Base-by-base conservation (phyloP, 1,284 basidiomycete species). In the Cryptococcus depauperatus region DNA sequence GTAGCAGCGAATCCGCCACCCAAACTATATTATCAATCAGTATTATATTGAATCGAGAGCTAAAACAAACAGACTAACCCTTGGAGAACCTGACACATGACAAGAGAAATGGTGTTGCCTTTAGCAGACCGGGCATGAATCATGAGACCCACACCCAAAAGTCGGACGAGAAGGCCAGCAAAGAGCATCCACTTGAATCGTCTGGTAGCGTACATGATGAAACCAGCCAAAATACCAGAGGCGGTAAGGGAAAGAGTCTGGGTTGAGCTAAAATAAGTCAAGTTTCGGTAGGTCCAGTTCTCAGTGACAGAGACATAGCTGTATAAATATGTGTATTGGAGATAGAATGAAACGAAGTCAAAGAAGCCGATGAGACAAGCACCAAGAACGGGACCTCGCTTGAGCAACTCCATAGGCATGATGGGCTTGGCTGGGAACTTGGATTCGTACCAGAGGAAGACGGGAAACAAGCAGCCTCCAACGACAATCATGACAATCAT, bases 121-220 rank as follows among this genome's bases (percentile, higher is more conserved):
- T 77, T 70, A 6, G 79, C 78, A 40, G 78, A 80, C 38, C 79
- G 79, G 21, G 81, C 83, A 68, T 79, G 79, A 54, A 85, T 77
- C 83, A 85, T 85, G 32, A 84, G 68, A 14, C 77, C 77, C 19
- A 81, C 79, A 19, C 85, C 85, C 26, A 78, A 56, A 19, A 87
- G 69, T 48, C 85, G 81, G 50, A 88, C 76, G 50, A 75, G 58
- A 18, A 88, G 77, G 43, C 85, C 85, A 38, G 61, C 55, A 48
- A 85, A 71, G 35, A 88, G 74, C 35, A 85, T 68, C 58, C 73
- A 74, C 77, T 76, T 76, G 71, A 73, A 75, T 7, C 73, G 67
- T 34, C 68, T 62, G 30, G 71, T 73, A 22, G 53, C 60, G 25
- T 57, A 60, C 67, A 73, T 69, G 51, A 73, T 56, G 14, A 64